phyloP scores from a whole-genome alignment of 768 basidiomycete genomes.

The Tricholoma saponaceum region DNA sequence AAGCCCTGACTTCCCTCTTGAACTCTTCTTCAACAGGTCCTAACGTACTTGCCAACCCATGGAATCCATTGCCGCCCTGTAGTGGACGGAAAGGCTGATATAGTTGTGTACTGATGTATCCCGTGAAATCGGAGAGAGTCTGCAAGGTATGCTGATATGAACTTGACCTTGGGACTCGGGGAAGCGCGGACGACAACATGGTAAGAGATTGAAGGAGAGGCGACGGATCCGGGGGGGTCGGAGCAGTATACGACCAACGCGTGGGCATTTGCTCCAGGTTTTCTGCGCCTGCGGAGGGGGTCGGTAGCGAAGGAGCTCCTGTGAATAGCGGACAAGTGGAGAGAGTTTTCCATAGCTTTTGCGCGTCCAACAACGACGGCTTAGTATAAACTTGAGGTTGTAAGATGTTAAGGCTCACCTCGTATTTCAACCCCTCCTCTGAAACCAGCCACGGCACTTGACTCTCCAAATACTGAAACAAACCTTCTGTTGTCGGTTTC shows the following conservation, averaged over 20 bases:
- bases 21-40: constrained; percentile 63
- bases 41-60: constrained; percentile 18
- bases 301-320: constrained; percentile 22
- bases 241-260: constrained; percentile 38
- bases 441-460: constrained; percentile 55
- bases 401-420: constrained; percentile 36
- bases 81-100: constrained; percentile 47
- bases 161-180: constrained; percentile 27
- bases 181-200: constrained; percentile 31
- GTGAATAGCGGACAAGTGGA: constrained; percentile 48
- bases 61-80: constrained; percentile 21
- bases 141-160: constrained; percentile 61
- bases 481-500: constrained; percentile 49
- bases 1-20: constrained; percentile 65
- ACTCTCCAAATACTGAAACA: constrained; percentile 55
- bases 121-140: constrained; percentile 67
- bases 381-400: neutral
- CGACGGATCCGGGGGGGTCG: constrained; percentile 29
- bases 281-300: constrained; percentile 14
- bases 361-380: constrained; percentile 8
- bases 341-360: constrained; percentile 63
- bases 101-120: constrained; percentile 73
- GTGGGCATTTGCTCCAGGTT: constrained; percentile 18
- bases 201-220: constrained; percentile 34
- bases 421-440: constrained; percentile 46